Evolutionary conservation across 306 rosid species (phyloP), one percentile per base, ranked within the genome.

Genomic region (Vicia faba): DNA sequence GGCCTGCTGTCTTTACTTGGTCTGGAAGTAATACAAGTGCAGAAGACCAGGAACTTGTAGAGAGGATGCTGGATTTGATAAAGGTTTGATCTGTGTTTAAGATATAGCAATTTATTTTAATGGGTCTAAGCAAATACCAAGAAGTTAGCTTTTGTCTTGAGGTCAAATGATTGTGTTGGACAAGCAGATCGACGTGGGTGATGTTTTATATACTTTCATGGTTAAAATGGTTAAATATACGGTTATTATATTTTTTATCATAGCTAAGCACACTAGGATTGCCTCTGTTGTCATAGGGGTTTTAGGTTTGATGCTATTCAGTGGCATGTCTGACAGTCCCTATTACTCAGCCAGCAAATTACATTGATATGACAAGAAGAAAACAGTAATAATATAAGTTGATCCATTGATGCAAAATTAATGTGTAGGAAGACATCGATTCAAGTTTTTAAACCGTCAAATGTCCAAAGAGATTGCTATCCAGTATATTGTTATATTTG

Each of bases 51-150:
- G 99, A 88, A 74, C 85, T 95, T 69, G 82, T 86, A 64, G 99
- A 95, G 76, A 87, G 99, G 75, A 86, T 85, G 86, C 82, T 95
- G 64, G 99, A 95, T 88, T 69, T 95, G 78, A 90, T 95, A 63
- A 90, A 90, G 96, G 99, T 93, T 64, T 75, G 71, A 40, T 68
- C 8, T 25, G 16, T 67, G 31, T 57, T 18, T 25, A 9, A 66
- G 31, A 46, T 71, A 40, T 48, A 36, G 66, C 11, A 55, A 65
- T 61, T 25, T 46, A 51, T 11, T 43, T 51, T 53, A n/a, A 75
- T 69, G 59, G 25, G 14, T 29, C 40, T 43, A 60, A 46, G 23
- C 29, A 63, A 41, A 44, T 38, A 29, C 63, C 51, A 67, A 40
- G 15, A 23, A 18, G 19, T 58, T 77, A 63, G 55, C 40, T 11